Percentiles rank a stretch among this genome's conserved stretches.
Conservation (phyloP, 78 protist species). For the Protostelium mycophagum region DNA sequence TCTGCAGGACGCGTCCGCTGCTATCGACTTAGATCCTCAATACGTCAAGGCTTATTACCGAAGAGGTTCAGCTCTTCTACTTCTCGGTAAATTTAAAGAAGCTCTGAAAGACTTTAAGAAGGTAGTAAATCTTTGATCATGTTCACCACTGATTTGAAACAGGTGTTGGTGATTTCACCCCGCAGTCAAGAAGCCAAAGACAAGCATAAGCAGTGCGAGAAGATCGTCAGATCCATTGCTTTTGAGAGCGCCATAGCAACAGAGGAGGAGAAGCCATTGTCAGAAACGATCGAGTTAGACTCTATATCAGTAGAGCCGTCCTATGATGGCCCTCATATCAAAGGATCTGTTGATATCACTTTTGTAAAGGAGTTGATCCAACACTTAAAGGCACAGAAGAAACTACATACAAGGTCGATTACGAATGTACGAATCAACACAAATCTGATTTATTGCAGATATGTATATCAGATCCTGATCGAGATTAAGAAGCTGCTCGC, state of each 20-base stretch:
- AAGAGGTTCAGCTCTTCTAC: conserved; percentile 81
- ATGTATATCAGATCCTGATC: neutral
- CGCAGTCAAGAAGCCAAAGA: conserved; percentile 52
- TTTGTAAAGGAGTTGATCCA: conserved; percentile 65
- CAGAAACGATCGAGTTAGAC: conserved; percentile 18
- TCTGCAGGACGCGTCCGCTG: conserved; percentile 64
- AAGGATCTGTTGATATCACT: conserved; percentile 56
- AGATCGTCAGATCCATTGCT: conserved; percentile 49
- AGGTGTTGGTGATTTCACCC: conserved; percentile 51
- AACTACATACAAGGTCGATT: conserved; percentile 50
- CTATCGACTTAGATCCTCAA: conserved; percentile 71
- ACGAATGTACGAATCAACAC: conserved; percentile 2
- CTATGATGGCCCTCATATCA: conserved; percentile 71
- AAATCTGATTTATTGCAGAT: neutral
- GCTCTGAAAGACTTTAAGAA: conserved; percentile 58
- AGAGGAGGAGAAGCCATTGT: conserved; percentile 15
- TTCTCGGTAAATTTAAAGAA: conserved; percentile 76
- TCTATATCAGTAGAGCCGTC: conserved; percentile 43
- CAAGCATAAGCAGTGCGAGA: conserved; percentile 67
- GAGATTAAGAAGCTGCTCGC: conserved; percentile 14
- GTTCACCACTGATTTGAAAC: neutral
- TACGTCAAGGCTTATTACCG: conserved; percentile 87
- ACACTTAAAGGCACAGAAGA: conserved; percentile 46
- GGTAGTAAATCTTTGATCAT: neutral
- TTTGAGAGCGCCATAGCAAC: conserved; percentile 79